Percentiles rank a stretch among this genome's conserved stretches.
Evolutionary conservation across 2,329 filamentous ascomycete species (phyloP).

Genomic region (Cladorrhinum sp.): DNA sequence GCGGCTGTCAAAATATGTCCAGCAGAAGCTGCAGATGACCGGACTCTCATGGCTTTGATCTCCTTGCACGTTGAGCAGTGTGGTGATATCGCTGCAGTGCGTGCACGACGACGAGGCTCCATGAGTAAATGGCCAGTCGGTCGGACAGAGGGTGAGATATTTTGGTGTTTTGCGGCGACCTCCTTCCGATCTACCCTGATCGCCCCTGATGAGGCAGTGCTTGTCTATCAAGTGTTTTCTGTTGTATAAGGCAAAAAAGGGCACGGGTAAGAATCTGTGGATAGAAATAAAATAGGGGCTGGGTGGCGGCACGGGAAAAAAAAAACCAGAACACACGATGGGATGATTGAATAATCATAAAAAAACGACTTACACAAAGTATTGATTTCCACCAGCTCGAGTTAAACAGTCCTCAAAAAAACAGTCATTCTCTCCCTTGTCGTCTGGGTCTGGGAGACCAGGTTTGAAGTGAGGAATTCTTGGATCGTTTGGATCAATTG

Average conservation of each 20-base stretch:
- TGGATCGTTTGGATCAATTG: neutral
- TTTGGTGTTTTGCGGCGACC: constrained; percentile 11
- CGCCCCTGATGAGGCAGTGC: constrained; percentile 13
- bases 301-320: neutral
- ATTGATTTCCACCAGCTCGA: neutral
- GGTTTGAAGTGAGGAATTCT: constrained; percentile 11
- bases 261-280: neutral
- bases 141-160: constrained; percentile 20
- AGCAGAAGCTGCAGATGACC: constrained; percentile 18
- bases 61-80: constrained; percentile 7
- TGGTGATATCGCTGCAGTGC: constrained; percentile 6
- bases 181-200: constrained; percentile 12
- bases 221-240: constrained; percentile 16
- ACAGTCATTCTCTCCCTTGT: constrained; percentile 14
- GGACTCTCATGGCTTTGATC: constrained; percentile 16
- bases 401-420: constrained; percentile 12
- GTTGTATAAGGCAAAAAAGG: neutral
- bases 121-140: constrained; percentile 17
- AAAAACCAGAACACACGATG: no score
- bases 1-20: constrained; percentile 14
- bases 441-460: neutral
- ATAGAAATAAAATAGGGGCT: neutral
- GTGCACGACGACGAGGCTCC: constrained; percentile 8
- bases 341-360: neutral
- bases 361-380: constrained; percentile 12